Evolutionary conservation across 23 red algal genomes (phyloP), one percentile per base, ranked within the genome.

Genomic region (Pyropia yezoensis): DNA sequence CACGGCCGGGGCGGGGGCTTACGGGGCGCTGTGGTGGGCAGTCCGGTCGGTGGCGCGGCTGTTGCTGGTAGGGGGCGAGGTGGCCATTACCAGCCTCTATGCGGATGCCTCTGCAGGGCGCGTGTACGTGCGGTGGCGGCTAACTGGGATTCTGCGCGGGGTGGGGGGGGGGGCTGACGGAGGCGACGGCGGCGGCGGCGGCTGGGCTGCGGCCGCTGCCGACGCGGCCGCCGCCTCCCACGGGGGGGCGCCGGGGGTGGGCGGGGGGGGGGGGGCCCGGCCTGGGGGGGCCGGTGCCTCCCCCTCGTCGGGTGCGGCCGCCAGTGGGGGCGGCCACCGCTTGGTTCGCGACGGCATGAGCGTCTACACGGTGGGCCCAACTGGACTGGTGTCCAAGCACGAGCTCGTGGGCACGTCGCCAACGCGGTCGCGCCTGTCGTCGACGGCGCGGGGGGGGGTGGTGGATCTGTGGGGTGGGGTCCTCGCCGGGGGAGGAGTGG

Each of bases 71-170:
- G 55, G 61, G 34, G 53, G 57, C 12, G 57, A 50, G 29, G 73
- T 88, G 62, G 27, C 51, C 18, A 76, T 96, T n/a, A 73, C 68
- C 13, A 88, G 82, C 50, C 49, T 96, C 45, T 89, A 78, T 39
- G 73, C 89, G 54, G 91, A 96, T 65, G 91, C 89, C 53, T 49
- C 27, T 7, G 70, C 33, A 17, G 78, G 79, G 13, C 27, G 18
- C 5, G 56, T 96, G 3, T 86, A 96, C 57, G 26, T 96, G 1
- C 73, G 91, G 2, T 96, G 91, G 91, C 66, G 79, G 23, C 19
- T 89, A 20, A 55, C 54, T 20, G 68, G 33, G 15, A 50, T 29
- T 30, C 50, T 58, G 4, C 55, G 39, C 0, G 39, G 39, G 39
- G 39, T 3, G 12, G 39, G 39, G 39, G 39, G 39, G 9, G 39